A percentile compares a stretch with the other conserved stretches of the same genome.
Evolutionary conservation across 1,284 basidiomycete species (phyloP).

Genomic region (Irpex sp.): DNA sequence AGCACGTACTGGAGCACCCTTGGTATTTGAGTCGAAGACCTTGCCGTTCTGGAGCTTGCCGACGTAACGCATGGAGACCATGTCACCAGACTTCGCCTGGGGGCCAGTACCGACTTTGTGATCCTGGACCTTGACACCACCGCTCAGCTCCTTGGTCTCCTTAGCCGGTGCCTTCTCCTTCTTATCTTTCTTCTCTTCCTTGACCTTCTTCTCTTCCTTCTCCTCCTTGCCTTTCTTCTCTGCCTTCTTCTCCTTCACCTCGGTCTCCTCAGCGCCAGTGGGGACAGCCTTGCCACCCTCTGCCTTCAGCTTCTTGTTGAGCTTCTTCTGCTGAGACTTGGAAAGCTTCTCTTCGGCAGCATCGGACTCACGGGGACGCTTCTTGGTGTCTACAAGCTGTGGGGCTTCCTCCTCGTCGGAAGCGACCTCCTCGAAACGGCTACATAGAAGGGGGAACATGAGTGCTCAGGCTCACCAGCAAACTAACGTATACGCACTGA

Average conservation of each 20-base stretch:
- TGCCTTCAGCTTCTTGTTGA: slow-evolving; percentile 13
- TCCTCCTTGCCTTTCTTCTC: slow-evolving; percentile 6
- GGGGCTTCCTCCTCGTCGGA: slow-evolving; percentile 27
- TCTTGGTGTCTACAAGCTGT: slow-evolving; percentile 33
- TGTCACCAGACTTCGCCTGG: slow-evolving; percentile 81
- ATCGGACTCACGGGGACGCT: slow-evolving; percentile 59
- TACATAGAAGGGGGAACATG: slow-evolving; percentile 17
- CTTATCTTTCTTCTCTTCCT: slow-evolving; percentile 4
- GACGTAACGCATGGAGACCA: slow-evolving; percentile 83
- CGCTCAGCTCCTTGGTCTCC: slow-evolving; percentile 43
- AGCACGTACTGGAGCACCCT: slow-evolving; percentile 73
- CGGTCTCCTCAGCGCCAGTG: slow-evolving; percentile 14
- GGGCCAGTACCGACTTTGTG: slow-evolving; percentile 76
- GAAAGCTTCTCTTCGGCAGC: slow-evolving; percentile 33
- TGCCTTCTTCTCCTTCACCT: slow-evolving; percentile 5
- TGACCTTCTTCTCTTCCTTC: slow-evolving; percentile 4
- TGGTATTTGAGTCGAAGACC: slow-evolving; percentile 85
- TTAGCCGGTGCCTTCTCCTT: slow-evolving; percentile 26
- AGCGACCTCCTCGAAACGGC: slow-evolving; percentile 54
- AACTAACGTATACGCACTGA: slow-evolving; percentile 4
- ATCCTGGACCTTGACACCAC: slow-evolving; percentile 79
- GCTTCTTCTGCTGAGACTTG: slow-evolving; percentile 12
- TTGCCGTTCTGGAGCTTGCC: slow-evolving; percentile 86
- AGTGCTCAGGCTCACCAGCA: background rate
- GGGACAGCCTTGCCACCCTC: slow-evolving; percentile 47